Evolutionary conservation across 2,329 filamentous ascomycete species (phyloP).

Genomic region (Cercospora citrullina): DNA sequence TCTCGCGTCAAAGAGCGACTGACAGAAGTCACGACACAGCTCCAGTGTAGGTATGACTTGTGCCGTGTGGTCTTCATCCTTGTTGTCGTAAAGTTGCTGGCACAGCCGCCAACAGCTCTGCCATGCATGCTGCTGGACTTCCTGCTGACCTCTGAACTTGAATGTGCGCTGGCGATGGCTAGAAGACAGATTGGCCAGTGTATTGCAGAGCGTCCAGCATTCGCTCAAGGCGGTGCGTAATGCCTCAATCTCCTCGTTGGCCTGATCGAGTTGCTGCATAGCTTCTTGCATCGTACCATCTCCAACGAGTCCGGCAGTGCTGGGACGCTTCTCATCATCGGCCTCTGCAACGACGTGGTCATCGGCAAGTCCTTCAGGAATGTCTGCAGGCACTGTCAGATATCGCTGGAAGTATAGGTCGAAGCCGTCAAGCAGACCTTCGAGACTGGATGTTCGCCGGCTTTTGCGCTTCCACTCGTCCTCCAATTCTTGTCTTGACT

Average conservation of each 20-base stretch:
- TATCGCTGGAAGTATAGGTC: constrained; percentile 20
- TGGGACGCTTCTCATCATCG: constrained; percentile 33
- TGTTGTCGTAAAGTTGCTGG: constrained; percentile 80
- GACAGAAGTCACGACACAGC: constrained; percentile 87
- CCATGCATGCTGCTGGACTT: constrained; percentile 86
- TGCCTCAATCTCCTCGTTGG: constrained; percentile 64
- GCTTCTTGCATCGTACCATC: constrained; percentile 51
- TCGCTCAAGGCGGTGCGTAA: constrained; percentile 77
- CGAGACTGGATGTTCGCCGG: constrained; percentile 70
- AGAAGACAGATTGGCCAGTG: constrained; percentile 78
- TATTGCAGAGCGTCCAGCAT: constrained; percentile 94
- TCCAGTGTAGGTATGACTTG: constrained; percentile 76
- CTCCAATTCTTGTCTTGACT: constrained; percentile 75
- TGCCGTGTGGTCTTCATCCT: constrained; percentile 67
- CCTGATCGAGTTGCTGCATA: constrained; percentile 53
- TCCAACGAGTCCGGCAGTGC: constrained; percentile 38
- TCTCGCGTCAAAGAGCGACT: constrained; percentile 83
- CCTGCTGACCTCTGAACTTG: constrained; percentile 69
- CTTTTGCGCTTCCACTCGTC: constrained; percentile 56
- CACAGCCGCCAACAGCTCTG: constrained; percentile 92
- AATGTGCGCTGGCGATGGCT: constrained; percentile 79
- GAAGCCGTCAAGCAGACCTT: constrained; percentile 57
- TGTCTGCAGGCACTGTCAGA: constrained; percentile 42
- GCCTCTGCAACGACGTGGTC: constrained; percentile 32
- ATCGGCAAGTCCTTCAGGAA: constrained; percentile 48